Evolutionary conservation across 768 basidiomycete species (phyloP).

Genomic region (Agaricus subrufescens): DNA sequence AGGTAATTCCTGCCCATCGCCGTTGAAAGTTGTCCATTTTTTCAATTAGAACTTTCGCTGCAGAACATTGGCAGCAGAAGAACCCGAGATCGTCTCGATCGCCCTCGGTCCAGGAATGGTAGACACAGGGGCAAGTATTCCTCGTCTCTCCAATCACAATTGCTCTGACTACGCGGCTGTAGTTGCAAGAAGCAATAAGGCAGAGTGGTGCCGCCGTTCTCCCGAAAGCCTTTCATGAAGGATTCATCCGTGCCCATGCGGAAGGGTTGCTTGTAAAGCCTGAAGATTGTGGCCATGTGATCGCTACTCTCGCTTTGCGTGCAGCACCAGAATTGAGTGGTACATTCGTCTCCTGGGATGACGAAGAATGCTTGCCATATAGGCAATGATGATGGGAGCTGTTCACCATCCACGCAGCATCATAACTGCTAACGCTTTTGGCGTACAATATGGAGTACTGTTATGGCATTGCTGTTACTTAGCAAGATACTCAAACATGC

Average conservation of each 20-base stretch:
- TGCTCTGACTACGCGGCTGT: slow-evolving; percentile 2
- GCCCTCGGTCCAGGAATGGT: slow-evolving; percentile 88
- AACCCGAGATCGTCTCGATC: slow-evolving; percentile 67
- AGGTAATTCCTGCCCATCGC: slow-evolving; percentile 35
- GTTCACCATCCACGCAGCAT: background rate
- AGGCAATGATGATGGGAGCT: slow-evolving; percentile 22
- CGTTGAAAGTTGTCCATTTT: background rate
- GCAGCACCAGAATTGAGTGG: slow-evolving; percentile 66
- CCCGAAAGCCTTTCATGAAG: slow-evolving; percentile 46
- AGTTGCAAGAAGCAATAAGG: slow-evolving; percentile 72
- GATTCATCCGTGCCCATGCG: slow-evolving; percentile 52
- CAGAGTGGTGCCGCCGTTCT: slow-evolving; percentile 46
- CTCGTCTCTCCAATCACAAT: background rate
- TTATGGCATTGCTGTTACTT: no score
- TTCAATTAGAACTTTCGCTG: background rate
- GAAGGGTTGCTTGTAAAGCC: slow-evolving; percentile 71
- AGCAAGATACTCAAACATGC: background rate
- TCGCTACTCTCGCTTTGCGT: slow-evolving; percentile 67
- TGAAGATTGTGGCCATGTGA: slow-evolving; percentile 70
- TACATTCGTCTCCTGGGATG: slow-evolving; percentile 78
- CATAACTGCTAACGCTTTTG: no score
- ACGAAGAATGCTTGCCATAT: slow-evolving; percentile 59
- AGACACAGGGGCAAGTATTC: slow-evolving; percentile 64
- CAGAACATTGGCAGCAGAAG: slow-evolving; percentile 84
- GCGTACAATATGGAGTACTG: no score